Evolutionary conservation across 2,329 filamentous ascomycete species (phyloP), one percentile per base, ranked within the genome.

Genomic region (Gaeumannomyces sp.): DNA sequence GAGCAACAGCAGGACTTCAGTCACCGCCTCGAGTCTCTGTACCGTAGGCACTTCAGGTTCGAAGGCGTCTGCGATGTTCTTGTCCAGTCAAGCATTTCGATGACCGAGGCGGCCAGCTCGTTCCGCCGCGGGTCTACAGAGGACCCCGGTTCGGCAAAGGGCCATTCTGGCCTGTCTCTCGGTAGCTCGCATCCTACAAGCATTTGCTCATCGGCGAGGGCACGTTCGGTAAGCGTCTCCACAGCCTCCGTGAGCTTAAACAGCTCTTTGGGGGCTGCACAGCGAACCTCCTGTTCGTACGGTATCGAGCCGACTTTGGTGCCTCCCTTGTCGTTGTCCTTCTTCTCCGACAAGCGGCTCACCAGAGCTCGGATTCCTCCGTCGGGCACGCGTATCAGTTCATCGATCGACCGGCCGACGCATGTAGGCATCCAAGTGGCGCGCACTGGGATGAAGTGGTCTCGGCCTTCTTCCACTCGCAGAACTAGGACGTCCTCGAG

Each of bases 401-500:
- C 93, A 66, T 93, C 89, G n/a, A 99, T 83, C 0, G 91, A 93
- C 53, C 92, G 87, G 0, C 91, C 92, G 61, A 98, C 91, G 70
- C 88, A 91, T 0, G 92, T 92, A 11, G 90, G 90, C 4, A 89
- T 79, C 94, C 95, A 99, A 1, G 78, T 80, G 0, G 85, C 95
- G 29, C 85, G 87, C 0, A 97, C 81, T 0, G 93, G 89, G 56
- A 99, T 86, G 73, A 99, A 99, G 73, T 98, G 91, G 71, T 99
- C 95, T 61, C 93, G 85, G 0, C 96, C 96, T 63, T 89, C 86
- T 14, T 87, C 83, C 6, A 99, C 91, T 0, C 93, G 88, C 11
- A 99, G 81, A 2, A 99, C 89, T 10, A 99, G 80, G 3, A 99
- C 88, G 68, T 98, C 93, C 67, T 98, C 94, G 0, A 99, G 79